Conservation (phyloP, 352 stramenopile genomes). For the Thalassiosira mediterranea region DNA sequence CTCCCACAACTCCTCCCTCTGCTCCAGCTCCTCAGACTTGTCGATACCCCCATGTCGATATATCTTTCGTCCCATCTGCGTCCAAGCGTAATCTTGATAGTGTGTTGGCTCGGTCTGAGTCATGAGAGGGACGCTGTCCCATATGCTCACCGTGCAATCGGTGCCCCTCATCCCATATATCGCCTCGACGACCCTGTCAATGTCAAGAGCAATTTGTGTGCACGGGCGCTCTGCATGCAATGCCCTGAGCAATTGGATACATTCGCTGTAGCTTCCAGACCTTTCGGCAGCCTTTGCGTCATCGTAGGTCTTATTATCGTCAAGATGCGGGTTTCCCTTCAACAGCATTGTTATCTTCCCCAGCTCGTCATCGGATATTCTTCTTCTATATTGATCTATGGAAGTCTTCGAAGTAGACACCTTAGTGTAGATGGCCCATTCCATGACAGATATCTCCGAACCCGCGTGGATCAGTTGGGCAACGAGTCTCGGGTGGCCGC, state of each 20-base stretch:
- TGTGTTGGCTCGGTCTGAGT: constrained; percentile 4
- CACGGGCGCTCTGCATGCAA: neutral
- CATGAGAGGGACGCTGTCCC: constrained; percentile 9
- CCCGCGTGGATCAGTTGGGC: no score
- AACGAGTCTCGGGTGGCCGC: no score
- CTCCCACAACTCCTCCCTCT: constrained; percentile 10
- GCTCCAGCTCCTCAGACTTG: neutral
- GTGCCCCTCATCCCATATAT: constrained; percentile 24
- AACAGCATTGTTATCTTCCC: no score
- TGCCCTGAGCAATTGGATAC: neutral
- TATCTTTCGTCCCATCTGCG: constrained; percentile 12
- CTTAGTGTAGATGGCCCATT: no score
- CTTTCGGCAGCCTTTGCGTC: neutral
- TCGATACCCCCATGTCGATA: constrained; percentile 31
- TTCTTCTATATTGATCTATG: no score
- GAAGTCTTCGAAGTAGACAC: no score
- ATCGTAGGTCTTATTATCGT: no score
- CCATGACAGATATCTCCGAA: no score
- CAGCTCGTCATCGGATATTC: no score
- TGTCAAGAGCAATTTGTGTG: constrained; percentile 2
- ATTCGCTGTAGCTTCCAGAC: neutral
- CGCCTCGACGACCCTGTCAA: constrained; percentile 8
- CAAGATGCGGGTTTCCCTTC: no score
- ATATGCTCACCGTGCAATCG: constrained; percentile 12
- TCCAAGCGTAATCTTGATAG: constrained; percentile 6